These are phyloP conservation scores for Geranium brycei DNA, from an alignment of 345 rosid genomes.

Conservation along the genomic window DNA sequence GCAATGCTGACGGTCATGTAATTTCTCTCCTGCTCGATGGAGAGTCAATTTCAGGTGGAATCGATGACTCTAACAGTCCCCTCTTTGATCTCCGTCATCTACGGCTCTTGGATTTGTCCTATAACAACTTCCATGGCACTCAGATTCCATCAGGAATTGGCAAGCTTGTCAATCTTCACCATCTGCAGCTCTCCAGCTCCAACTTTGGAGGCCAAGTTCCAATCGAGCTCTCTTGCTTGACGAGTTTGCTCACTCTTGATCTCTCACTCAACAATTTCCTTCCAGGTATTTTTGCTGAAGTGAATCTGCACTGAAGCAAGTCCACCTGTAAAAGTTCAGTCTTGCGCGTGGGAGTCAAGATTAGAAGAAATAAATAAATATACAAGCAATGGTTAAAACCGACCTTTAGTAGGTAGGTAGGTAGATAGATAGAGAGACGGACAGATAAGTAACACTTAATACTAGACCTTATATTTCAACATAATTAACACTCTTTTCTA, in stretches of 20 bases:
- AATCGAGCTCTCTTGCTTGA: slow-evolving; percentile 18
- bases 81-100: slow-evolving; percentile 30
- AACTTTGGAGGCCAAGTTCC: slow-evolving; percentile 28
- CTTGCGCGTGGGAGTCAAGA: no score
- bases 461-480: no score
- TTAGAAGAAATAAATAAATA: no score
- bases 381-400: no score
- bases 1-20: slow-evolving; percentile 21
- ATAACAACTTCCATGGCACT: slow-evolving; percentile 17
- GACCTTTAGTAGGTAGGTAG: no score
- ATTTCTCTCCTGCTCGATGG: slow-evolving; percentile 26
- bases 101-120: slow-evolving; percentile 26
- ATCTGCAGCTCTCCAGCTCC: slow-evolving; percentile 23
- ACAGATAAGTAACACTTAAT: no score
- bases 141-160: slow-evolving; percentile 20
- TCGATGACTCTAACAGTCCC: slow-evolving; percentile 10
- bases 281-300: slow-evolving; percentile 3
- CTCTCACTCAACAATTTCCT: slow-evolving; percentile 17
- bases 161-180: slow-evolving; percentile 16
- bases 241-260: slow-evolving; percentile 29
- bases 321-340: no score
- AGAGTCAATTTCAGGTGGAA: slow-evolving; percentile 20
- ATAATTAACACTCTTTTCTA: no score
- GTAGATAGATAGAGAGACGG: no score
- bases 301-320: no score